Evolutionary conservation across 1,139 yeast genomes (phyloP), one percentile per base, ranked within the genome.

Genomic region (Blastobotrys serpentis): DNA sequence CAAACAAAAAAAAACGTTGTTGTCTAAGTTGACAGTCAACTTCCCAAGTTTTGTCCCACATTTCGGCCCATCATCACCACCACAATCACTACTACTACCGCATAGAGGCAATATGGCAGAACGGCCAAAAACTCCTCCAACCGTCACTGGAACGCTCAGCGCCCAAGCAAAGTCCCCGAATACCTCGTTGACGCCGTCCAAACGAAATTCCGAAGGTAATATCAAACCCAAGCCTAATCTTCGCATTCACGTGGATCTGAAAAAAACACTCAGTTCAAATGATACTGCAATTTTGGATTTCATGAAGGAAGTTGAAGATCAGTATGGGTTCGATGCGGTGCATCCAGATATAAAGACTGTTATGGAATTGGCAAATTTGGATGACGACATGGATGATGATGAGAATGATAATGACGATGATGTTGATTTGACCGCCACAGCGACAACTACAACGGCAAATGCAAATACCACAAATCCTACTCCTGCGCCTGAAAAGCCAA

Each of bases 221-320:
- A 21, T 32, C 16, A 29, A 29, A 17, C 23, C 19, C 16, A 17
- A 19, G 19, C 44, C 44, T 10, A 42, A 34, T 13, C 39, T 42
- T 7, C 18, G 39, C 30, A 33, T 42, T 14, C 38, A 32, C 25
- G 45, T 33, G 14, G 40, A 42, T n/a, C 17, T 42, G 19, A 36
- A 36, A n/a, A 19, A 25, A n/a, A 21, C 18, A 10, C 26, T 34
- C 3, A 33, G 46, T 16, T 13, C 14, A n/a, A 42, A 33, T 17
- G 46, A 49, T 8, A 68, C 67, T 43, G 88, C 86, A 1, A 81
- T 85, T 1, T 77, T 89, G 55, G 92, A 90, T 60, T 88, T 90
- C 33, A 69, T 84, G 60, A 81, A 83, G 57, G 68, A 88, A 50
- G 86, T 95, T 2, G 96, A 89, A 62, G 90, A 86, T 47, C 86